Evolutionary conservation across 352 stramenopile genomes (phyloP).

Genomic region (Pythium dissotocum): DNA sequence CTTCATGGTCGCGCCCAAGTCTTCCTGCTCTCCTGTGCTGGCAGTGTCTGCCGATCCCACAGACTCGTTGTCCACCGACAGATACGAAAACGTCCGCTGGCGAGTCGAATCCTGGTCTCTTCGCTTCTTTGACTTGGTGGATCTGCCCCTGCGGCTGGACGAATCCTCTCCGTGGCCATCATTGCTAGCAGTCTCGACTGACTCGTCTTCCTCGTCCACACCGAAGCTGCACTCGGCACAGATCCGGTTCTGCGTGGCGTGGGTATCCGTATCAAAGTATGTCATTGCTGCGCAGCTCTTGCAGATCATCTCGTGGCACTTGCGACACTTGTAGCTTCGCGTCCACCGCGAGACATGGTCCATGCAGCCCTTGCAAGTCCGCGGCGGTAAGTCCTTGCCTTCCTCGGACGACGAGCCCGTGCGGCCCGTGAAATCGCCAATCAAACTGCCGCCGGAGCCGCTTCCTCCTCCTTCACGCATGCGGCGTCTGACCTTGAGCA

Average conservation of each 20-base stretch:
- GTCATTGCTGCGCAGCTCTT: constrained; percentile 59
- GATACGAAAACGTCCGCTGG: constrained; percentile 23
- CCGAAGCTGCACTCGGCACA: constrained; percentile 44
- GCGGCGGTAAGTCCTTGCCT: constrained; percentile 13
- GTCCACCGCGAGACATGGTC: constrained; percentile 68
- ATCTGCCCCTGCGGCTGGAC: background rate
- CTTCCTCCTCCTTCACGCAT: constrained; percentile 21
- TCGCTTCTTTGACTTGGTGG: background rate
- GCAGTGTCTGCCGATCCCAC: background rate
- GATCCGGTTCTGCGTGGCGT: constrained; percentile 55
- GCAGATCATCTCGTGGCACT: constrained; percentile 64
- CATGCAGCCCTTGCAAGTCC: constrained; percentile 52
- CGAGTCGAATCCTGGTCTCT: constrained; percentile 1
- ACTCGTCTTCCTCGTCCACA: background rate
- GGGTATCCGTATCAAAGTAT: constrained; percentile 39
- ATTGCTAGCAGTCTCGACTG: background rate
- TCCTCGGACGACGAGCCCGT: constrained; percentile 25
- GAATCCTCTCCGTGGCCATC: constrained; percentile 2
- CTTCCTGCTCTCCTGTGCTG: background rate
- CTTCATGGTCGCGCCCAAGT: constrained; percentile 21
- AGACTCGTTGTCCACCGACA: constrained; percentile 19
- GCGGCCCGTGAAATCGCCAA: constrained; percentile 11
- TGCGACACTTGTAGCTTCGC: constrained; percentile 55
- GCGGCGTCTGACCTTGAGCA: constrained; percentile 65
- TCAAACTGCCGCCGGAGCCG: constrained; percentile 17